A percentile compares a stretch with the other conserved stretches of the same genome.
phyloP scores from a whole-genome alignment of 768 basidiomycete species.

The Asterophora lycoperdoides region DNA sequence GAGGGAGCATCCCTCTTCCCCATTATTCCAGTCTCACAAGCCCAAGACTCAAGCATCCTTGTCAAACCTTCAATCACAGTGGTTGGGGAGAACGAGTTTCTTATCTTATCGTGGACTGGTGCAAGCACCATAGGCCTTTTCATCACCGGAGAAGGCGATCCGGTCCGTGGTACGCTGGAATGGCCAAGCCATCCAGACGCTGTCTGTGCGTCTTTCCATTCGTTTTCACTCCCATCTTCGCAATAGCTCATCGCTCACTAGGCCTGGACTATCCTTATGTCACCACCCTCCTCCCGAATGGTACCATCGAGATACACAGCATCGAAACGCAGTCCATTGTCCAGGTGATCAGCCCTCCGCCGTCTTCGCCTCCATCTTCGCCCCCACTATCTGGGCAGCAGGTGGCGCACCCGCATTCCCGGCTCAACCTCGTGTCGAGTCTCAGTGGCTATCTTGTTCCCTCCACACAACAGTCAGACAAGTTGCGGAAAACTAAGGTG shows the following conservation, averaged over 20 bases:
- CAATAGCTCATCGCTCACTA: slow-evolving; percentile 25
- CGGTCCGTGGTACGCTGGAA: slow-evolving; percentile 83
- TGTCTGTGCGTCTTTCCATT: slow-evolving; percentile 53
- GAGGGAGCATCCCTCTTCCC: slow-evolving; percentile 64
- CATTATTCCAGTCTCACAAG: slow-evolving; percentile 78
- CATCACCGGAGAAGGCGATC: slow-evolving; percentile 79
- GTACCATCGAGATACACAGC: slow-evolving; percentile 77
- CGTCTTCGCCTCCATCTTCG: slow-evolving; percentile 20
- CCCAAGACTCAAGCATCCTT: slow-evolving; percentile 33
- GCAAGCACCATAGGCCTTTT: slow-evolving; percentile 81
- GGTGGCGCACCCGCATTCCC: slow-evolving; percentile 21
- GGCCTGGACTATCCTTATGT: slow-evolving; percentile 82
- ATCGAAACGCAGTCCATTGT: slow-evolving; percentile 68
- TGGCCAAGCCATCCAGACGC: slow-evolving; percentile 78
- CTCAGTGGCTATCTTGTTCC: slow-evolving; percentile 46
- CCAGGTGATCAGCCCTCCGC: slow-evolving; percentile 60
- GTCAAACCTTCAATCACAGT: slow-evolving; percentile 70
- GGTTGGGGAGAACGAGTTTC: slow-evolving; percentile 74
- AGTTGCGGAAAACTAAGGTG: slow-evolving; percentile 41
- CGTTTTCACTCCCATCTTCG: background rate
- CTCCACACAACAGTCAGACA: slow-evolving; percentile 43
- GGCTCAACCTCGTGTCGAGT: slow-evolving; percentile 35
- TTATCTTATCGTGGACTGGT: slow-evolving; percentile 84
- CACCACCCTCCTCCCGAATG: slow-evolving; percentile 72
- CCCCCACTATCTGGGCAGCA: slow-evolving; percentile 14